These are phyloP conservation scores for Fusarium coicis DNA, from an alignment of 2,329 filamentous ascomycete species.

Conservation along the genomic window DNA sequence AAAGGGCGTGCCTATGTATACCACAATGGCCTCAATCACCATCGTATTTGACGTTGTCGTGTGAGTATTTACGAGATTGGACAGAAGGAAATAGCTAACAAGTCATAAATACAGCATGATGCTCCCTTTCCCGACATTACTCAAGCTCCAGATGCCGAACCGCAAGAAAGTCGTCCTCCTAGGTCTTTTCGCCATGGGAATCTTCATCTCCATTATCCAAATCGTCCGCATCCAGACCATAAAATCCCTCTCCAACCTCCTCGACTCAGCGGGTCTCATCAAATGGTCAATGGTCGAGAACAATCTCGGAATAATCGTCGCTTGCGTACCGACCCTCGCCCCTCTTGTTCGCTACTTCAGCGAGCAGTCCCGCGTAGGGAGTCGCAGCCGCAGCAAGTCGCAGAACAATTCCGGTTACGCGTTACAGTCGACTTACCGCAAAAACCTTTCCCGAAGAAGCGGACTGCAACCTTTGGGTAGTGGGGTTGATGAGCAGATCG, in stretches of 20 bases:
- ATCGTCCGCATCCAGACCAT: conserved; percentile 63
- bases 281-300: conserved; percentile 60
- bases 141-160: conserved; percentile 50
- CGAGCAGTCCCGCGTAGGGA: conserved; percentile 43
- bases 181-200: conserved; percentile 59
- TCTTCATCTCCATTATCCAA: conserved; percentile 63
- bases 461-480: conserved; percentile 38
- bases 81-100: accelerated
- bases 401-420: conserved; percentile 39
- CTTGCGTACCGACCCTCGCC: conserved; percentile 56
- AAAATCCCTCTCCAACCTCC: conserved; percentile 54
- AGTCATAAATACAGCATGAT: conserved; percentile 47
- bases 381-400: conserved; percentile 15
- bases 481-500: conserved; percentile 11
- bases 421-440: conserved; percentile 43
- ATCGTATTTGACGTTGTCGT: conserved; percentile 55
- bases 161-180: conserved; percentile 56
- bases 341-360: conserved; percentile 53
- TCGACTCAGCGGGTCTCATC: conserved; percentile 55
- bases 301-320: conserved; percentile 56
- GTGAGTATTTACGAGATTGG: conserved; percentile 42
- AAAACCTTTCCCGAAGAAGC: conserved; percentile 23
- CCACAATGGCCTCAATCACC: conserved; percentile 53
- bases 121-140: conserved; percentile 54
- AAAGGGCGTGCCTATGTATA: conserved; percentile 55